Evolutionary conservation across 345 rosid species (phyloP).

Genomic region (Murraya paniculata): DNA sequence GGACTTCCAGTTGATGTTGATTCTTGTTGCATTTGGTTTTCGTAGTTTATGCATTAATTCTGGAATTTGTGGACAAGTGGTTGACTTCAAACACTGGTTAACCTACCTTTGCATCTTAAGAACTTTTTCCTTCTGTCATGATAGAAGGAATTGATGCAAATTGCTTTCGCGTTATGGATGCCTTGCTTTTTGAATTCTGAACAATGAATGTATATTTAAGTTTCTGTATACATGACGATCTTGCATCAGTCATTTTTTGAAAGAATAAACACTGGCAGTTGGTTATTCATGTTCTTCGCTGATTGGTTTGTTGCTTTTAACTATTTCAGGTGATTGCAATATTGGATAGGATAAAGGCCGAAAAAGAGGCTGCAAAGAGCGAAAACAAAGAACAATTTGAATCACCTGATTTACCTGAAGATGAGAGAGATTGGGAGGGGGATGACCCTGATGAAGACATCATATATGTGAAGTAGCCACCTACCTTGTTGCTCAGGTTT

Average conservation of each 20-base stretch:
- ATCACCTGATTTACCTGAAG: slow-evolving; percentile 34
- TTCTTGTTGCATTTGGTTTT: neutral
- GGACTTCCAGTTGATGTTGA: neutral
- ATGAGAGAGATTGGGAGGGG: slow-evolving; percentile 54
- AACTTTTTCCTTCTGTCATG: neutral
- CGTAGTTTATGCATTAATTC: neutral
- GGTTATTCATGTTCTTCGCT: neutral
- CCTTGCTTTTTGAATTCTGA: neutral
- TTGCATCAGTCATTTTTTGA: neutral
- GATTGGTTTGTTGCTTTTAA: slow-evolving; percentile 5
- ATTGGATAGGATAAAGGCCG: slow-evolving; percentile 74
- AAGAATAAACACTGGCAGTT: neutral
- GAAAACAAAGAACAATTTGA: slow-evolving; percentile 30
- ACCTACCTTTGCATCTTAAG: neutral
- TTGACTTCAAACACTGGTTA: neutral
- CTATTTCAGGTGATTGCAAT: slow-evolving; percentile 69
- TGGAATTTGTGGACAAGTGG: neutral
- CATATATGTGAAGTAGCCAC: slow-evolving; percentile 63
- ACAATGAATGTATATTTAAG: neutral
- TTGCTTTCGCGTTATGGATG: neutral
- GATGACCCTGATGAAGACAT: slow-evolving; percentile 76
- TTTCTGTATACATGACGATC: neutral
- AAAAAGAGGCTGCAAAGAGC: slow-evolving; percentile 34
- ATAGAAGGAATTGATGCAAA: neutral
- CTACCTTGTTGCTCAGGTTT: neutral